phyloP scores from a whole-genome alignment of 2,329 filamentous ascomycete genomes.

The Claviceps paspali region DNA sequence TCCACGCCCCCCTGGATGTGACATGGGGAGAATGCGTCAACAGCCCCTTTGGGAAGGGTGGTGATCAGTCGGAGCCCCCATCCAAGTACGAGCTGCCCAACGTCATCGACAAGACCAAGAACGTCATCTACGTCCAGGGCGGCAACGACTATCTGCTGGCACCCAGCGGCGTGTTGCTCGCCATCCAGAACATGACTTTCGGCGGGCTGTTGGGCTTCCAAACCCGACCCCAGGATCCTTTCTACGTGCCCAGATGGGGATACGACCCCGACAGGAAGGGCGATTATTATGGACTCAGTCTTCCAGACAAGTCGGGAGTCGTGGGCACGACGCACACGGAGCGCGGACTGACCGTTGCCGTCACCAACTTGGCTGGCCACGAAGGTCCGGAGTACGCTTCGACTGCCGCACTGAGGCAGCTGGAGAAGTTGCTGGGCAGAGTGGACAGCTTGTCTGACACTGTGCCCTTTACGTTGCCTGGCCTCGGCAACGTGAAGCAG shows the following conservation, averaged over 20 bases:
- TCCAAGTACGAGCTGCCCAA: constrained; percentile 45
- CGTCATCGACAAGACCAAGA: constrained; percentile 58
- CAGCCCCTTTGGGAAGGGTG: constrained; percentile 9
- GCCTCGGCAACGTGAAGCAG: constrained; percentile 9
- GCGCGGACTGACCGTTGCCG: constrained; percentile 57
- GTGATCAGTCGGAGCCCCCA: constrained; percentile 25
- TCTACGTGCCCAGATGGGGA: constrained; percentile 43
- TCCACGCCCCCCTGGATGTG: constrained; percentile 41
- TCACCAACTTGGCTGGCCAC: constrained; percentile 50
- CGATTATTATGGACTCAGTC: constrained; percentile 22
- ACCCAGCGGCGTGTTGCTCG: constrained; percentile 53
- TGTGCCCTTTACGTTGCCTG: constrained; percentile 19
- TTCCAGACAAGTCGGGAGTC: constrained; percentile 46
- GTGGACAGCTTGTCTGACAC: constrained; percentile 38
- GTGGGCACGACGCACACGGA: constrained; percentile 59
- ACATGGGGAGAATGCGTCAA: constrained; percentile 8
- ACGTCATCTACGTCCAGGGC: constrained; percentile 61
- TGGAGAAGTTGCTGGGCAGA: constrained; percentile 62
- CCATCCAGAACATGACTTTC: constrained; percentile 74
- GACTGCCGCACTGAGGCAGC: constrained; percentile 50
- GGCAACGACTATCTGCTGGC: constrained; percentile 53
- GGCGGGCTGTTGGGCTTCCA: constrained; percentile 57
- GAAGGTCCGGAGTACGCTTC: constrained; percentile 56
- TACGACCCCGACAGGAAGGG: constrained; percentile 27
- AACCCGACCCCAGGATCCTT: constrained; percentile 39